A percentile compares a stretch with the other conserved stretches of the same genome.
Conservation (phyloP, 805 yeast genomes). For the Priceomyces haplophilus region DNA sequence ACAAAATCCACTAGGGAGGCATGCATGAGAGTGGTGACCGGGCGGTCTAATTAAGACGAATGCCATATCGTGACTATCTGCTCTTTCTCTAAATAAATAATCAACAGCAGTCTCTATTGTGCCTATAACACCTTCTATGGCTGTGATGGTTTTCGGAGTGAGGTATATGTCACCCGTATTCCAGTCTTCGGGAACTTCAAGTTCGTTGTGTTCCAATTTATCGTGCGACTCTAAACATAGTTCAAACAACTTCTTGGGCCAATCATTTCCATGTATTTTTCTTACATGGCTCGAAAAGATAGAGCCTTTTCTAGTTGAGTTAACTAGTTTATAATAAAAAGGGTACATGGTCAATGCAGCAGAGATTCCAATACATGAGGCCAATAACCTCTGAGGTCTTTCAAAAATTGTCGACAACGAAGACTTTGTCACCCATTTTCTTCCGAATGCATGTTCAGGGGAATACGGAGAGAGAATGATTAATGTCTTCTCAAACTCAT, state of each 20-base stretch:
- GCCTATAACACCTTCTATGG: conserved; percentile 74
- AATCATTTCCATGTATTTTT: conserved; percentile 68
- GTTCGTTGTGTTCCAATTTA: conserved; percentile 48
- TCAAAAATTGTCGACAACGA: conserved; percentile 72
- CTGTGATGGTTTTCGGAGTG: conserved; percentile 61
- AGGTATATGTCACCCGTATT: conserved; percentile 79
- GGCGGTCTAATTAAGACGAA: conserved; percentile 78
- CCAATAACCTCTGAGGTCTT: conserved; percentile 75
- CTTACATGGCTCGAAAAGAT: conserved; percentile 58
- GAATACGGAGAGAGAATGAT: conserved; percentile 68
- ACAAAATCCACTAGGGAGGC: conserved; percentile 84
- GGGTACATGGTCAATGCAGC: conserved; percentile 72
- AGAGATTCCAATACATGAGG: conserved; percentile 73
- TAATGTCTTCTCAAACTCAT: conserved; percentile 47
- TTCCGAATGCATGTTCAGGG: conserved; percentile 66
- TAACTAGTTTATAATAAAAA: conserved; percentile 48
- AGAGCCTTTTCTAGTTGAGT: conserved; percentile 47
- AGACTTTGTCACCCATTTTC: conserved; percentile 72
- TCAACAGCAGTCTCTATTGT: conserved; percentile 73
- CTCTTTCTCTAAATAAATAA: conserved; percentile 21
- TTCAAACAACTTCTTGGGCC: conserved; percentile 60
- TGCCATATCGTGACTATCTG: conserved; percentile 38
- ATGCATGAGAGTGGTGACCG: conserved; percentile 83
- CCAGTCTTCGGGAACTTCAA: conserved; percentile 82
- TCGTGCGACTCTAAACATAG: conserved; percentile 58